A percentile compares a stretch with the other conserved stretches of the same genome.
Conservation (phyloP, 108 stramenopile genomes). For the Heterococcus sp. region DNA sequence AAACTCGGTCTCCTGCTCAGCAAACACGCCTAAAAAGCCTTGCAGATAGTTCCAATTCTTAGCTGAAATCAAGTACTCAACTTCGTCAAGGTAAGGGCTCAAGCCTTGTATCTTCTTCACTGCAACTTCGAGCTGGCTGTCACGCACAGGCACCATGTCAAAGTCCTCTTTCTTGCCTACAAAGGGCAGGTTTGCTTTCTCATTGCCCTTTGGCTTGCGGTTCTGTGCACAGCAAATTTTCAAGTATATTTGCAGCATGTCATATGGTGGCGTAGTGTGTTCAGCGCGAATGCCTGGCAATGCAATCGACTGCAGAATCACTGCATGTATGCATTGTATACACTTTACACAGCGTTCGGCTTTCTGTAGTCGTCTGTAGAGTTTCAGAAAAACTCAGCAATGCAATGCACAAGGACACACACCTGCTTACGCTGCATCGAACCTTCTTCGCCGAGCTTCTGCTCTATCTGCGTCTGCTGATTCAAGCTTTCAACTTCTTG, state of each 20-base stretch:
- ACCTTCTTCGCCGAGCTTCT: constrained; percentile 18
- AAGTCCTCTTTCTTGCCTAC: neutral
- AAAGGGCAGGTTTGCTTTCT: neutral
- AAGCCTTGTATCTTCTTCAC: neutral
- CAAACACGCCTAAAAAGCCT: constrained; percentile 31
- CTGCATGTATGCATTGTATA: too few species aligned
- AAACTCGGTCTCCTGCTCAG: constrained; percentile 12
- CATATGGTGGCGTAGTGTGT: too few species aligned
- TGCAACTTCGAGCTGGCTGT: neutral
- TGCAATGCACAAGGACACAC: too few species aligned
- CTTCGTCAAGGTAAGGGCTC: constrained; percentile 15
- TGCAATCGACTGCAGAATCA: too few species aligned
- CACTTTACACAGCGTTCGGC: too few species aligned
- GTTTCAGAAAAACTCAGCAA: too few species aligned
- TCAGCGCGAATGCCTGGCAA: too few species aligned
- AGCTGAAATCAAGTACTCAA: constrained; percentile 29
- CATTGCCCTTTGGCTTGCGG: too few species aligned
- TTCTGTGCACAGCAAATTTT: too few species aligned
- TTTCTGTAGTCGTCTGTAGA: too few species aligned
- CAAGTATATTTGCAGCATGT: too few species aligned
- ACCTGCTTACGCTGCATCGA: constrained; percentile 2
- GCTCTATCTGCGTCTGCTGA: constrained; percentile 3
- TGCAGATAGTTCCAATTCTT: constrained; percentile 18
- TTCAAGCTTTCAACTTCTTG: constrained; percentile 18
- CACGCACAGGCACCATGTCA: neutral